Base-by-base conservation (phyloP, 345 rosid species). In the Noccaea bulbosa region DNA sequence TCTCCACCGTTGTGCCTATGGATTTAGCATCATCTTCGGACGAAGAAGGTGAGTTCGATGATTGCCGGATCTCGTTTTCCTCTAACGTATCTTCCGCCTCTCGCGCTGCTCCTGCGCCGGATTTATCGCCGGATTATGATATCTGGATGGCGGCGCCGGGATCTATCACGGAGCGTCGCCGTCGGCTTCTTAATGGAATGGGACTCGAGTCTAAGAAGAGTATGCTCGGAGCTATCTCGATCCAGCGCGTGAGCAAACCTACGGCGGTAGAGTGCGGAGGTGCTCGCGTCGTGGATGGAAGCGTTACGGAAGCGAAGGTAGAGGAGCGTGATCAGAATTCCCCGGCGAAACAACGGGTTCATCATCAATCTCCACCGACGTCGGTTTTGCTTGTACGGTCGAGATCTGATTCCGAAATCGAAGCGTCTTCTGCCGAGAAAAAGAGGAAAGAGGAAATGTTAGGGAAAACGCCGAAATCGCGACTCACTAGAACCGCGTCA, bases 101-200 rank as follows among this genome's bases (percentile, higher is more conserved):
- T 17, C 65, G 80, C 0, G 41, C 81, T 35, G 53, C 68, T 56
- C 61, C 78, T 7, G 33, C 79, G 12, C 70, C 70, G 38, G 37
- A 53, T 32, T 77, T 81, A 78, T 69, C 78, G 4, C 85, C 81
- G 11, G 86, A 91, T 10, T 94, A 94, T 62, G 82, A 91, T 47
- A 57, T 91, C 9, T 94, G 98, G 96, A 87, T 84, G 95, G 70
- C 92, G n/a, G 85, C 89, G 7, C 99, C 98, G 2, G 92, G 93
- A 2, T 87, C 99, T 17, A 83, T 94, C 0, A 81, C 64, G 1
- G 93, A 94, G 61, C 81, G 98, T 10, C 84, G 98, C 1, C 82
- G 85, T 16, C 82, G 91, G 4, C 84, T 94, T 9, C 78, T 88
- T 5, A 84, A 83, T 7, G 96, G 91, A 2, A 91, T 89, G 99